phyloP scores from a whole-genome alignment of 2,329 filamentous ascomycete species.

The Trichoderma citrinoviride region DNA sequence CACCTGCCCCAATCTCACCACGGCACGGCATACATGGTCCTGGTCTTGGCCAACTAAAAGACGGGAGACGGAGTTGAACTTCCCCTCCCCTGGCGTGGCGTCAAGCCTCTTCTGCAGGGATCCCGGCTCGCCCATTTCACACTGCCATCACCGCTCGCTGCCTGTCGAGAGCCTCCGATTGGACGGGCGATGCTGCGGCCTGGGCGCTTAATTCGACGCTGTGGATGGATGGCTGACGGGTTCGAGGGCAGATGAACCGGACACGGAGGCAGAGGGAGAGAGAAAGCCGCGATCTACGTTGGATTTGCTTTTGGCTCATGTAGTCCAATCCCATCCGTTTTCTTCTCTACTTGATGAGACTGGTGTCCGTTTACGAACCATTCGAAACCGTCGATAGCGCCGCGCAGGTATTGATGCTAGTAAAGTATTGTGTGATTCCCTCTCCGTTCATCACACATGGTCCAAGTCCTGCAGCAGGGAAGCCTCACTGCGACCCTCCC shows the following conservation, averaged over 20 bases:
- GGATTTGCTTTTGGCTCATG: neutral
- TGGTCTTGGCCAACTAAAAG: conserved; percentile 13
- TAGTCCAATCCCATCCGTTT: too few relatives aligned
- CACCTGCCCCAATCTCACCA: neutral
- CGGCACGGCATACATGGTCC: neutral
- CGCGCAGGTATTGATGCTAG: too few relatives aligned
- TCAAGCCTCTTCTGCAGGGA: conserved; percentile 16
- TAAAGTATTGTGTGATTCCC: too few relatives aligned
- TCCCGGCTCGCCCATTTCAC: conserved; percentile 17
- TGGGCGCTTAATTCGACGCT: conserved; percentile 21
- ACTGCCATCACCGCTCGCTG: conserved; percentile 15
- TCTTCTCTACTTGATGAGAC: too few relatives aligned
- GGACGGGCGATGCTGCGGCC: neutral
- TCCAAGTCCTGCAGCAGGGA: neutral
- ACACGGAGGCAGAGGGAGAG: neutral
- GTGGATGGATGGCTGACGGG: conserved; percentile 14
- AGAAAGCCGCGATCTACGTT: neutral
- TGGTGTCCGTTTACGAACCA: too few relatives aligned
- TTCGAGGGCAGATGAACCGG: neutral
- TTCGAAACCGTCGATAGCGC: too few relatives aligned
- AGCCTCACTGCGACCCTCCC: conserved; percentile 13
- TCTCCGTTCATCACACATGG: too few relatives aligned
- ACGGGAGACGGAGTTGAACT: conserved; percentile 14
- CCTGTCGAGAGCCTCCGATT: conserved; percentile 15
- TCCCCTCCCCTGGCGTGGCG: conserved; percentile 8